Evolutionary conservation across 768 basidiomycete genomes (phyloP).

Genomic region (Leccinum disarticulatum): DNA sequence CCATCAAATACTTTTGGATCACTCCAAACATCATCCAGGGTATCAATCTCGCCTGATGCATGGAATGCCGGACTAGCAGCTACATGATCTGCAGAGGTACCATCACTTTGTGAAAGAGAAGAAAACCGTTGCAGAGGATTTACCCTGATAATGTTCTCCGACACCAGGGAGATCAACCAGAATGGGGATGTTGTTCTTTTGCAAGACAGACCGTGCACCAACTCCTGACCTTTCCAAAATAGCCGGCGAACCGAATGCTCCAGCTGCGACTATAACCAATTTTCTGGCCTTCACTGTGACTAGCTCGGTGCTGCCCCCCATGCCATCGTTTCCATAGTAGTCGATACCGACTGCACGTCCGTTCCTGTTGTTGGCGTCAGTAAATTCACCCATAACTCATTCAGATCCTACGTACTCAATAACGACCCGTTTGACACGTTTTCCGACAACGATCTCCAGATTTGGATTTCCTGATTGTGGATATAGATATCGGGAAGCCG

Average conservation of each 20-base stretch:
- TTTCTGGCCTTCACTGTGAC: constrained; percentile 28
- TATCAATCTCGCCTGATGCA: constrained; percentile 44
- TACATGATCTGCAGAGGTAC: constrained; percentile 28
- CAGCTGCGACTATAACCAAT: constrained; percentile 51
- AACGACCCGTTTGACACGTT: background rate
- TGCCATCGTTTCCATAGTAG: constrained; percentile 29
- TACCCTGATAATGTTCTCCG: constrained; percentile 41
- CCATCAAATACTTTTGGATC: constrained; percentile 38
- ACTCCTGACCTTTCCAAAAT: constrained; percentile 68
- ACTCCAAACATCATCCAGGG: constrained; percentile 48
- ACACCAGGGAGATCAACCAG: background rate
- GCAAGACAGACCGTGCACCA: constrained; percentile 49
- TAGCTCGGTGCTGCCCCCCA: constrained; percentile 4
- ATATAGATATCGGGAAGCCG: constrained; percentile 38
- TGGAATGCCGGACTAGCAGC: constrained; percentile 32
- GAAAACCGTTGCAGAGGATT: constrained; percentile 9
- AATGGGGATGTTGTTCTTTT: constrained; percentile 45
- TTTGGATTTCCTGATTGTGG: constrained; percentile 28
- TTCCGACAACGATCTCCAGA: constrained; percentile 32
- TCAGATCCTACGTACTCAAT: background rate
- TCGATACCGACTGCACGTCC: constrained; percentile 37
- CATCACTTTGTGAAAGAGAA: background rate
- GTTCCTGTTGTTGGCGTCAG: constrained; percentile 18
- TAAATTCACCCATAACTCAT: background rate
- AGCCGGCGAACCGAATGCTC: constrained; percentile 54